Percentiles rank a stretch among this genome's conserved stretches.
phyloP scores from a whole-genome alignment of 208 protist genomes.

The Acanthamoeba triangularis region DNA sequence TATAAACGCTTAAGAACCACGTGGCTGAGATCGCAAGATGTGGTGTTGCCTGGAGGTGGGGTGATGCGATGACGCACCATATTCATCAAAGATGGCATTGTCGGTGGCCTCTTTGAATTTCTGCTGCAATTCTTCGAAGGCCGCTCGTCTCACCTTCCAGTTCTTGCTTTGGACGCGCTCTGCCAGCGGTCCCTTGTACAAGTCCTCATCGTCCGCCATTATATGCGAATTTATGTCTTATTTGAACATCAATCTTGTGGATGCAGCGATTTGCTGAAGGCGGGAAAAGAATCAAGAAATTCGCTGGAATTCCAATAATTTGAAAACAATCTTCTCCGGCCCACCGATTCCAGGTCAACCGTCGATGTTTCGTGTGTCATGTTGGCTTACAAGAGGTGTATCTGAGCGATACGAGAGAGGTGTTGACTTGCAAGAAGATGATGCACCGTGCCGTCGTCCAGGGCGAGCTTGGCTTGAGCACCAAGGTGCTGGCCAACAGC shows the following conservation, averaged over 20 bases:
- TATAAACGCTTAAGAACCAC: no score
- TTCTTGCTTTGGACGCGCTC: constrained; percentile 66
- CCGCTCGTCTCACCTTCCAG: constrained; percentile 76
- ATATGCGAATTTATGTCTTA: no score
- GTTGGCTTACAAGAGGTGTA: not conserved
- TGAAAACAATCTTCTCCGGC: no score
- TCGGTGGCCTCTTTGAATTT: constrained; percentile 76
- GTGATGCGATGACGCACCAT: no score
- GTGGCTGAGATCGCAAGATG: no score
- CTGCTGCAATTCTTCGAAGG: constrained; percentile 59
- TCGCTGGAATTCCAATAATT: no score
- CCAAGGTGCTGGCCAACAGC: not conserved
- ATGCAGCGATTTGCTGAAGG: no score
- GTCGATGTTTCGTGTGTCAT: no score
- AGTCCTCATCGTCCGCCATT: constrained; percentile 74
- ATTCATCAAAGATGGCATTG: constrained; percentile 77
- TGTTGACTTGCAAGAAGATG: not conserved
- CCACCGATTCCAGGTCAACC: no score
- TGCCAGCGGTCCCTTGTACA: constrained; percentile 42
- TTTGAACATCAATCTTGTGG: no score
- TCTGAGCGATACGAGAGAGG: not conserved
- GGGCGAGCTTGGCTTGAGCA: not conserved
- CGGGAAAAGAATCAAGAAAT: no score
- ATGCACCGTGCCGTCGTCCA: not conserved
- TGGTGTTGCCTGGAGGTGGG: no score